Evolutionary conservation across 768 basidiomycete genomes (phyloP).

Genomic region (Pleurotus sapidus): DNA sequence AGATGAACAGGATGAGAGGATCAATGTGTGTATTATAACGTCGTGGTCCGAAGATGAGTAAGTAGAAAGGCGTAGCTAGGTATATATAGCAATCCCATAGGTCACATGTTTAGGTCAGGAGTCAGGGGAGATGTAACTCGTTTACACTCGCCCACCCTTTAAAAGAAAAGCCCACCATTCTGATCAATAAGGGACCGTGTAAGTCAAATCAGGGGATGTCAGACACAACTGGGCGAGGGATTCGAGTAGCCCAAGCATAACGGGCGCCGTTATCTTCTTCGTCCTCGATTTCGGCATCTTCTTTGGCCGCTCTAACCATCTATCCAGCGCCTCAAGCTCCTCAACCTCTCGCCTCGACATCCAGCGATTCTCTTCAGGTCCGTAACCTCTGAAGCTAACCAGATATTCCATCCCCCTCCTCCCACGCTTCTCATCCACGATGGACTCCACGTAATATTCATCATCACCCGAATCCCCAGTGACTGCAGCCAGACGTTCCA

Average conservation of each 20-base stretch:
- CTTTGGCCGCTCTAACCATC: constrained; percentile 7
- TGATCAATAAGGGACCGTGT: too few species aligned
- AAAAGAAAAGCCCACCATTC: too few species aligned
- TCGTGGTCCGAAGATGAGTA: too few species aligned
- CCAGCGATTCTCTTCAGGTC: constrained; percentile 17
- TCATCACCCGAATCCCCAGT: constrained; percentile 9
- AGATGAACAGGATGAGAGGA: too few species aligned
- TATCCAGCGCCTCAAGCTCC: constrained; percentile 18
- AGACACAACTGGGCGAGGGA: too few species aligned
- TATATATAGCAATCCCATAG: too few species aligned
- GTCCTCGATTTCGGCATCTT: too few species aligned
- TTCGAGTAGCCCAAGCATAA: too few species aligned
- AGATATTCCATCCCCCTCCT: constrained; percentile 23
- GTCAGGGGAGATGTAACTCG: not conserved
- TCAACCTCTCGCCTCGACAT: constrained; percentile 17
- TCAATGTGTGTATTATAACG: too few species aligned
- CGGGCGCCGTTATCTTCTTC: too few species aligned
- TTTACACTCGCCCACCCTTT: not conserved
- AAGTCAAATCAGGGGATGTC: not conserved
- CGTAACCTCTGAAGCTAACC: constrained; percentile 23
- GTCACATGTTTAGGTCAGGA: too few species aligned
- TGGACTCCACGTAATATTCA: constrained; percentile 12
- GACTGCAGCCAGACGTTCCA: constrained; percentile 15
- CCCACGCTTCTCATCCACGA: constrained; percentile 19
- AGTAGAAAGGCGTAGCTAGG: too few species aligned